phyloP scores from a whole-genome alignment of 257 asterid genomes.

The Prunella vulgaris region DNA sequence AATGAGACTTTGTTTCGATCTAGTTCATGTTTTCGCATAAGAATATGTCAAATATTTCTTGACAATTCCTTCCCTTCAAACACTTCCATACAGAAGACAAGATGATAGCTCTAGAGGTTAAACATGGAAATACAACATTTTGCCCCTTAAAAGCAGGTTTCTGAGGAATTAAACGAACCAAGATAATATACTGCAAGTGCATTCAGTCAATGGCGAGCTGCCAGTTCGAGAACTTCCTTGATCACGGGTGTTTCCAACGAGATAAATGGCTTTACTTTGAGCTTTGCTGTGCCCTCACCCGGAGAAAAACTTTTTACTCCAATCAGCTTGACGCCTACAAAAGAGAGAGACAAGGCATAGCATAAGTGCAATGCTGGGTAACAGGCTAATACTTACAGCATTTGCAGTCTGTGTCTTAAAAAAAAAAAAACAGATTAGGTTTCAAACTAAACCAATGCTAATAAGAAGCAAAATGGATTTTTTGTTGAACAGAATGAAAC shows the following conservation, averaged over 20 bases:
- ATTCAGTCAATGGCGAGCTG: conserved; percentile 44
- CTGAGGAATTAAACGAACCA: neutral
- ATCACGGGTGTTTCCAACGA: conserved; percentile 27
- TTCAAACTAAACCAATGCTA: neutral
- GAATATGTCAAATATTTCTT: neutral
- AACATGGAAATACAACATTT: neutral
- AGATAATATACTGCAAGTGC: neutral
- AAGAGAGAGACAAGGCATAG: neutral
- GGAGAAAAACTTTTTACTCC: conserved; percentile 81
- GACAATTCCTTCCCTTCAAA: neutral
- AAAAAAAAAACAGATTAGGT: neutral
- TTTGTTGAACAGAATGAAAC: neutral
- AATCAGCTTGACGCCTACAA: conserved; percentile 70
- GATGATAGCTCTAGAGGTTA: neutral
- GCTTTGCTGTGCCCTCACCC: conserved; percentile 33
- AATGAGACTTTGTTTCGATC: neutral
- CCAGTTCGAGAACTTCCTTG: conserved; percentile 52
- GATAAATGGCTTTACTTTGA: conserved; percentile 65
- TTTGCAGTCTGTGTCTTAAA: neutral
- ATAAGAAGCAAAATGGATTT: neutral
- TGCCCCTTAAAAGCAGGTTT: neutral
- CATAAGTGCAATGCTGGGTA: neutral
- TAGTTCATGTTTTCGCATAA: neutral
- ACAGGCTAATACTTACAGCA: neutral
- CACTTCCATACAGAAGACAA: neutral